These are phyloP conservation scores for Phascolomyces articulosus DNA, from an alignment of 371 early-diverging fungal species.

Conservation along the genomic window DNA sequence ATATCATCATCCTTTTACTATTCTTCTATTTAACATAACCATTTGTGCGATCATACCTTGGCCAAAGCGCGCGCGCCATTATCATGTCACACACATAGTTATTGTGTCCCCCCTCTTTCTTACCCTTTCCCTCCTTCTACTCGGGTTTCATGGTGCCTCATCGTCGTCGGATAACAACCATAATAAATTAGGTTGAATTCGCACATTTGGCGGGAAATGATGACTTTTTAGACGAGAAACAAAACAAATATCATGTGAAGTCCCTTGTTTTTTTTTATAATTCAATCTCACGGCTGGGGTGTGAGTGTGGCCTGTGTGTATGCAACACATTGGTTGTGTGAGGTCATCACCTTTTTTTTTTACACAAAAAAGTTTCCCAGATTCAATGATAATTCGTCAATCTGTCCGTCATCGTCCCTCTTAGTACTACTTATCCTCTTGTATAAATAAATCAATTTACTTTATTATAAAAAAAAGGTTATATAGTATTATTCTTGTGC, in stretches of 20 bases:
- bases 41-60: conserved; percentile 6
- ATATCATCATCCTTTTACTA: neutral
- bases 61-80: neutral
- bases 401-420: no score
- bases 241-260: neutral
- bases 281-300: no score
- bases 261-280: conserved; percentile 1
- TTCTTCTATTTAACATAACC: neutral
- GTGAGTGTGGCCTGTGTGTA: no score
- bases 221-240: neutral
- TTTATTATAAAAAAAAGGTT: no score
- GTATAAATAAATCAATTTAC: no score
- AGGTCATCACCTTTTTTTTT: no score
- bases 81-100: neutral
- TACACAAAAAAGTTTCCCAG: no score
- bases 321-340: no score
- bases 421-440: no score
- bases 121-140: no score
- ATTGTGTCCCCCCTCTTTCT: neutral
- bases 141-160: neutral
- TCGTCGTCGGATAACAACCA: neutral
- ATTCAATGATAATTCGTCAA: no score
- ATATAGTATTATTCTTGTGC: no score
- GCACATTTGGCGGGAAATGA: neutral
- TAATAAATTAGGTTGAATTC: neutral